Evolutionary conservation across 2,329 filamentous ascomycete genomes (phyloP).

Genomic region (Ophiocordyceps camponoti-leonardi): DNA sequence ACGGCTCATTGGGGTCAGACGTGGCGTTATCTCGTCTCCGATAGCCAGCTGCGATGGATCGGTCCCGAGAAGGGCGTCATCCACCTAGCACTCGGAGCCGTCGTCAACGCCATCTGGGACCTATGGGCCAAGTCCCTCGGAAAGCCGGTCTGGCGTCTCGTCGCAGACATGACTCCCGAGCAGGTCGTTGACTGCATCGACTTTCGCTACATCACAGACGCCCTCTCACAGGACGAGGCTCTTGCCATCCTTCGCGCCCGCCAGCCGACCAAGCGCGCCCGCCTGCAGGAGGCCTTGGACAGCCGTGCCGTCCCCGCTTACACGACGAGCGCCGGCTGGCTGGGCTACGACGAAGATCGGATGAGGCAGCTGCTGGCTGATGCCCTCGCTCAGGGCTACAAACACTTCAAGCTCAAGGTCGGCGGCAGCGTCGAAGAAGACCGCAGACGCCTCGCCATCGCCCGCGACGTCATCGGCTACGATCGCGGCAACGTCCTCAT

Average conservation of each 20-base stretch:
- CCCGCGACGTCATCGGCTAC: conserved; percentile 64
- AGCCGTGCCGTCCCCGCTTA: conserved; percentile 73
- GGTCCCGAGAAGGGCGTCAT: conserved; percentile 90
- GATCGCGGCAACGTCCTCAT: conserved; percentile 74
- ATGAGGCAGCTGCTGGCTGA: conserved; percentile 60
- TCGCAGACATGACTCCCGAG: conserved; percentile 78
- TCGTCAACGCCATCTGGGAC: conserved; percentile 88
- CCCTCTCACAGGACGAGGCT: conserved; percentile 75
- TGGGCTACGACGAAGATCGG: conserved; percentile 81
- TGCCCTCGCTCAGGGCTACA: conserved; percentile 61
- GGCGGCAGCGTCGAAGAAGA: conserved; percentile 59
- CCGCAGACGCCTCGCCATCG: conserved; percentile 51
- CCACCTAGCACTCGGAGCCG: conserved; percentile 74
- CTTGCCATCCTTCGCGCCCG: conserved; percentile 49
- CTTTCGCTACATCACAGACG: conserved; percentile 88
- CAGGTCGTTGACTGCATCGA: conserved; percentile 80
- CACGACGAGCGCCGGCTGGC: conserved; percentile 79
- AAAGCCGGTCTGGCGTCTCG: conserved; percentile 82
- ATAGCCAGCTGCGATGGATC: conserved; percentile 85
- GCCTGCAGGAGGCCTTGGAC: conserved; percentile 56
- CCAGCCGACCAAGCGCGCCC: conserved; percentile 49
- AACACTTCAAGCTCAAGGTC: conserved; percentile 84
- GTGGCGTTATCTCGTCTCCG: conserved; percentile 81
- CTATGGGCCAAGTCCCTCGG: conserved; percentile 78
- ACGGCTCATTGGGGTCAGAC: conserved; percentile 72